Evolutionary conservation across 2,329 filamentous ascomycete genomes (phyloP).

Genomic region (Trichoderma sp.): DNA sequence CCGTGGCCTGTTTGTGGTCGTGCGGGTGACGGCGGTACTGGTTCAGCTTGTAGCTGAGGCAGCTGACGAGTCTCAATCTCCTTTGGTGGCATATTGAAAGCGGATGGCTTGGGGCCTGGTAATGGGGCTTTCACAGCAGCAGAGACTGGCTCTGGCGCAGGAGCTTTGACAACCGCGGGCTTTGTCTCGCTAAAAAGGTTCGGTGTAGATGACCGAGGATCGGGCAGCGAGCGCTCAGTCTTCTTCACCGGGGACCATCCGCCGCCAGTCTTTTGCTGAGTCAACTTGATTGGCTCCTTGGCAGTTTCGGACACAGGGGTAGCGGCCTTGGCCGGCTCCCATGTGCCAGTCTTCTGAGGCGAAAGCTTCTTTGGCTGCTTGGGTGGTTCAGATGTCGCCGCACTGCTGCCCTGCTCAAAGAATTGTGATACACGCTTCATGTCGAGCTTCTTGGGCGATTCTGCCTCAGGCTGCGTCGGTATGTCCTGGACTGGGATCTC

Average conservation of each 20-base stretch:
- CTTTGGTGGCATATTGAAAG: constrained; percentile 18
- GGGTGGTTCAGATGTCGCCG: constrained; percentile 35
- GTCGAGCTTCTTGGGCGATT: constrained; percentile 62
- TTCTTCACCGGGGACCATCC: constrained; percentile 46
- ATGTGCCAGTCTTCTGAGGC: constrained; percentile 44
- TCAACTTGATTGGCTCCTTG: constrained; percentile 37
- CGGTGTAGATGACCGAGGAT: constrained; percentile 32
- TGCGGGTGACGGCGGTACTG: constrained; percentile 42
- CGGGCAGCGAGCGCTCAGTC: constrained; percentile 38
- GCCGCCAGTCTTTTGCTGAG: constrained; percentile 44
- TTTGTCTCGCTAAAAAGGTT: constrained; percentile 37
- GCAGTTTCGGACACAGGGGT: constrained; percentile 33
- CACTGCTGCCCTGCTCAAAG: constrained; percentile 48
- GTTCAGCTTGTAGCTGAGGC: constrained; percentile 30
- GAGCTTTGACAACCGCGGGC: constrained; percentile 43
- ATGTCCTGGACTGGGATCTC: constrained; percentile 39
- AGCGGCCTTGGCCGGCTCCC: constrained; percentile 43
- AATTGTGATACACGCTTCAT: constrained; percentile 64
- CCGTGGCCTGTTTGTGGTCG: constrained; percentile 55
- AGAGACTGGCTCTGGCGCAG: constrained; percentile 35
- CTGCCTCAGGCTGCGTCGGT: constrained; percentile 41
- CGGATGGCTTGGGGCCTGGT: constrained; percentile 17
- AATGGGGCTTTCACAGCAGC: constrained; percentile 24
- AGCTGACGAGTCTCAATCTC: constrained; percentile 28
- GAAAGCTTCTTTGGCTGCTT: constrained; percentile 37